Evolutionary conservation across 1,284 basidiomycete genomes (phyloP).

Genomic region (Cutaneotrichosporon cutaneum): DNA sequence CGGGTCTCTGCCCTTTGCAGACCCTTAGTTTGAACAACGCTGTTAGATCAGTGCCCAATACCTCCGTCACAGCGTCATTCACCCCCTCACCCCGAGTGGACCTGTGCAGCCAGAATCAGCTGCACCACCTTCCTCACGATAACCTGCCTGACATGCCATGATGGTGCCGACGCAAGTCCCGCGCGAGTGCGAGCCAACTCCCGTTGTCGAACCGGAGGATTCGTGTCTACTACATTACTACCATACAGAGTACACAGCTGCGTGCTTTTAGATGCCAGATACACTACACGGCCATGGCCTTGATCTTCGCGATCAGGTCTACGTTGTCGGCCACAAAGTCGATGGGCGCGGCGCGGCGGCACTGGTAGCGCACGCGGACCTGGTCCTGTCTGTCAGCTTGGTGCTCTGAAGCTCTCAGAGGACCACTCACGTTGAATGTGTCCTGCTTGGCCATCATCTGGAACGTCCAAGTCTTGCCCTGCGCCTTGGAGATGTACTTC

Average conservation of each 20-base stretch:
- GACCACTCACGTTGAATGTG: conserved; percentile 68
- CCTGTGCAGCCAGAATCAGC: no score
- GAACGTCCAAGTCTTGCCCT: conserved; percentile 75
- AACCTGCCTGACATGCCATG: no score
- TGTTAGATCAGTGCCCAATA: no score
- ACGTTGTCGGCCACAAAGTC: conserved; percentile 72
- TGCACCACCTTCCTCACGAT: no score
- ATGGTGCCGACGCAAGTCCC: no score
- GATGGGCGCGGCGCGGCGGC: conserved; percentile 65
- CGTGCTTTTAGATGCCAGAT: conserved; percentile 1
- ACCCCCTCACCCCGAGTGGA: no score
- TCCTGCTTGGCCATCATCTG: conserved; percentile 85
- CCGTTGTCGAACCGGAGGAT: background rate
- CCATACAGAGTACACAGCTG: background rate
- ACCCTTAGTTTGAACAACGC: no score
- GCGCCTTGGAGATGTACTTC: conserved; percentile 64
- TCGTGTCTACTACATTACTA: background rate
- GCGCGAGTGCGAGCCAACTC: no score
- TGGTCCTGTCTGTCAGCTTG: conserved; percentile 60
- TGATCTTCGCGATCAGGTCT: conserved; percentile 59
- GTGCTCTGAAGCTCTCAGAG: background rate
- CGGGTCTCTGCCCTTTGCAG: no score
- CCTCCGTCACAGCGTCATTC: no score
- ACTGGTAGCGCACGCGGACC: conserved; percentile 76
- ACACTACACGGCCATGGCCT: conserved; percentile 34